Conservation (phyloP, 139 green algal genomes). For the Tetradesmus lagerheimii region DNA sequence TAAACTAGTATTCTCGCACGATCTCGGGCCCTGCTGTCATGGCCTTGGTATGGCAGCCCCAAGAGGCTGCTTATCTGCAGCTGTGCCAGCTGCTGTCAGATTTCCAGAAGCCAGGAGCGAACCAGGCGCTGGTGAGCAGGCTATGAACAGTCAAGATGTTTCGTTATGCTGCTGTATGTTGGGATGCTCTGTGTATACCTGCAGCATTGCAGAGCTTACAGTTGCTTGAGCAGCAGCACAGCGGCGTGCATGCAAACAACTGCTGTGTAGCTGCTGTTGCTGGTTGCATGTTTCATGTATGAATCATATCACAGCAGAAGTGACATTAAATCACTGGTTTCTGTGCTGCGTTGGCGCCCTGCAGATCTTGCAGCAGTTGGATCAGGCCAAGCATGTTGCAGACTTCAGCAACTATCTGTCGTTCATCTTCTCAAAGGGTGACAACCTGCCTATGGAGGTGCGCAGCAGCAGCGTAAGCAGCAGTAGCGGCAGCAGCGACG, state of each 20-base stretch:
- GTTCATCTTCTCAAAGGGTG: slow-evolving; percentile 84
- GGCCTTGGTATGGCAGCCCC: slow-evolving; percentile 74
- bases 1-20: background rate
- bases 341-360: background rate
- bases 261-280: background rate
- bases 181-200: background rate
- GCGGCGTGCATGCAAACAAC: too few relatives aligned
- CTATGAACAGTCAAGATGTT: background rate
- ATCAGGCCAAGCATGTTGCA: slow-evolving; percentile 79
- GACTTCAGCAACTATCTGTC: slow-evolving; percentile 98
- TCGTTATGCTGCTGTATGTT: background rate
- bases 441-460: slow-evolving; percentile 81
- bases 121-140: slow-evolving; percentile 81
- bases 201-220: background rate
- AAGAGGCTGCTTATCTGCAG: slow-evolving; percentile 76
- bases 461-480: slow-evolving; percentile 5
- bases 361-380: slow-evolving; percentile 90
- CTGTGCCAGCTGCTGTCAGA: slow-evolving; percentile 84
- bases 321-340: background rate
- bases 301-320: background rate
- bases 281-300: too few relatives aligned
- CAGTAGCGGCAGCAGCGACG: background rate
- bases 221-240: too few relatives aligned
- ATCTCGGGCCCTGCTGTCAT: background rate
- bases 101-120: slow-evolving; percentile 83